Conservation (phyloP, 129 eudicot genomes). For the Pseudognaphalium luteoalbum region DNA sequence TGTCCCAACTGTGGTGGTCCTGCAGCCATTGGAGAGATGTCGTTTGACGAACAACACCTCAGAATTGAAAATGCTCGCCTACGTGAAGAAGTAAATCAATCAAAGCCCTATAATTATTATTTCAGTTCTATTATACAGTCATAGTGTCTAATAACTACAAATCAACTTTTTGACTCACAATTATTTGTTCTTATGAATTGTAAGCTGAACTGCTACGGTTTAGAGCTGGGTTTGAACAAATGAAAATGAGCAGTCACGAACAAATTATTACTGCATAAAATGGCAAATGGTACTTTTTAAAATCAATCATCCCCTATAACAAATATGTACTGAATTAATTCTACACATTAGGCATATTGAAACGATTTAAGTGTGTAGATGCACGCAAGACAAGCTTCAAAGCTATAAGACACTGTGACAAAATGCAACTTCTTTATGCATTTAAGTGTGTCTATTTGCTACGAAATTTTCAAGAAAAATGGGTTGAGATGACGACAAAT, state of each 20-base stretch:
- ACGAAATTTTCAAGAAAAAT: neutral
- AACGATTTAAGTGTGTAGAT: too few relatives aligned
- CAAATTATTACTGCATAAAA: neutral
- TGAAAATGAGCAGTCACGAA: neutral
- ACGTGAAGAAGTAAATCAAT: conserved; percentile 49
- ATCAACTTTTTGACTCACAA: conserved; percentile 3
- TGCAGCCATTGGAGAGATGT: conserved; percentile 52
- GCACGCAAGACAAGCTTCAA: neutral
- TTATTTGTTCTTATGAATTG: neutral
- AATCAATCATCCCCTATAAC: neutral
- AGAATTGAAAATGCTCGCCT: conserved; percentile 65
- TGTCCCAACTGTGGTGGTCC: conserved; percentile 77
- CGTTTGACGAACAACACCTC: conserved; percentile 56
- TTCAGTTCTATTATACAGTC: neutral
- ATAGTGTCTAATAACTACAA: neutral
- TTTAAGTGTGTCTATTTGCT: too few relatives aligned
- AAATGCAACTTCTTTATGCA: neutral
- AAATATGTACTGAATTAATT: too few relatives aligned
- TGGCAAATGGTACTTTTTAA: neutral
- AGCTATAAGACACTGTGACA: too few relatives aligned
- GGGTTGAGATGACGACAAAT: neutral
- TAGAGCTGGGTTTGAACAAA: neutral
- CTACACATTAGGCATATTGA: neutral
- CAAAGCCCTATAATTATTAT: neutral
- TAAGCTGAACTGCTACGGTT: neutral